phyloP scores from a whole-genome alignment of 164 flowering plant genomes.

The Paratinospora sagittata region DNA sequence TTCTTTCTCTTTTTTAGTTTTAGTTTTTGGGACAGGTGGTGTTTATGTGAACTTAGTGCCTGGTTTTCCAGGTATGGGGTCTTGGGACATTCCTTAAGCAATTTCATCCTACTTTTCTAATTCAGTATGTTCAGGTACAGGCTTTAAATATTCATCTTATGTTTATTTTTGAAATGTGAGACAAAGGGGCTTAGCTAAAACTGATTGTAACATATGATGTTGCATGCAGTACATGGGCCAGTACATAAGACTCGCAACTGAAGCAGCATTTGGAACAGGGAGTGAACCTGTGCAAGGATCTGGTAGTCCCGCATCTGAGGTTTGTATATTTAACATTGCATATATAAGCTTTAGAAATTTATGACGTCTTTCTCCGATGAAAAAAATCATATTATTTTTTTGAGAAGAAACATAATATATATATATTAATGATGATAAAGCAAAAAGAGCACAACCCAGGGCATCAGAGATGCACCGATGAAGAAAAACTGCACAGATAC shows the following conservation, averaged over 20 bases:
- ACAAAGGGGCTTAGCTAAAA: neutral
- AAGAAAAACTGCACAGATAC: no score
- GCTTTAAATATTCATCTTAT: neutral
- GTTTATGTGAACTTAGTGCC: neutral
- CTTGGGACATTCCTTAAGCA: slow-evolving; percentile 27
- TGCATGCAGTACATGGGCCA: slow-evolving; percentile 29
- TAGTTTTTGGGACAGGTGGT: no score
- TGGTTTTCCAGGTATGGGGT: slow-evolving; percentile 21
- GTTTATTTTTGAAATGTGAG: neutral
- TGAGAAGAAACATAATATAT: no score
- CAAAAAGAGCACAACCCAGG: no score
- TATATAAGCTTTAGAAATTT: neutral
- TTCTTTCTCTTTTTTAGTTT: no score
- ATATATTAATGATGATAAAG: no score
- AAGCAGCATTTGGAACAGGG: slow-evolving; percentile 13
- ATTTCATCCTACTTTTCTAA: slow-evolving; percentile 15
- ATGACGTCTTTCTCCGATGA: neutral
- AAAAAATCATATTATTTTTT: neutral
- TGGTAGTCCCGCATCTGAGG: slow-evolving; percentile 20
- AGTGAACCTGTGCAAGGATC: slow-evolving; percentile 17
- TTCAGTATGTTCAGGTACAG: slow-evolving; percentile 23
- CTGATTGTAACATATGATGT: neutral
- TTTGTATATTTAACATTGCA: slow-evolving; percentile 14
- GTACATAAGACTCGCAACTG: slow-evolving; percentile 15
- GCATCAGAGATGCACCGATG: no score